Base-by-base conservation (phyloP, 768 basidiomycete genomes). In the Kwoniella botswanensis region DNA sequence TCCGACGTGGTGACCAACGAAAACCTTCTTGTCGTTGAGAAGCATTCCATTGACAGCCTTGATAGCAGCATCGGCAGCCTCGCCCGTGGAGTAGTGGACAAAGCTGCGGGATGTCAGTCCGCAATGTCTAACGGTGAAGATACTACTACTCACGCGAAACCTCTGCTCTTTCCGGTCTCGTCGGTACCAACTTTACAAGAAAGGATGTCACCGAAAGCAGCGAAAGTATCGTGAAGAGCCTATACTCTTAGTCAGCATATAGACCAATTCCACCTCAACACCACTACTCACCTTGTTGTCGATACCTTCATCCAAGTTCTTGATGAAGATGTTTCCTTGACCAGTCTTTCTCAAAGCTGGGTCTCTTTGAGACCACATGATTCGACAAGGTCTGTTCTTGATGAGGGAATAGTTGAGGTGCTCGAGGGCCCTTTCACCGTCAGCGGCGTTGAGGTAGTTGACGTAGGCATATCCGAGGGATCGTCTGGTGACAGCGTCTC, bases 321-420 rank as follows among this genome's bases (percentile, higher is more conserved):
- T 99, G 86, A 99, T 98, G 87, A 99, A 99, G 82, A 99, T 94
- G 85, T 99, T 99, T 85, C 97, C 97, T 86, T 98, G 94, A 74
- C 94, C 94, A 74, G 94, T 98, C 90, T 98, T 98, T 85, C 97
- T 93, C 83, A 99, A 90, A 77, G 94, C 93, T 70, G 97, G 97
- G 87, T 98, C 97, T 84, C 97, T 93, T 89, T 98, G 97, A 82
- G 95, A 98, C 96, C 97, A 98, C 97, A 99, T 99, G 88, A 99
- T 99, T 80, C 97, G 93, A 88, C 97, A 99, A 74, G 97, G 91
- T 80, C 94, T 92, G 85, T 91, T 91, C 88, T 98, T 98, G 87
- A 99, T 98, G 83, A 95, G 86, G 76, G 97, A 98, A 85, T 99
- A 99, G 86, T 99, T 99, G 84, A 99, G 91, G 86, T 95, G 93